phyloP scores from a whole-genome alignment of 495 filamentous ascomycete genomes.

The Penicillium canescens region DNA sequence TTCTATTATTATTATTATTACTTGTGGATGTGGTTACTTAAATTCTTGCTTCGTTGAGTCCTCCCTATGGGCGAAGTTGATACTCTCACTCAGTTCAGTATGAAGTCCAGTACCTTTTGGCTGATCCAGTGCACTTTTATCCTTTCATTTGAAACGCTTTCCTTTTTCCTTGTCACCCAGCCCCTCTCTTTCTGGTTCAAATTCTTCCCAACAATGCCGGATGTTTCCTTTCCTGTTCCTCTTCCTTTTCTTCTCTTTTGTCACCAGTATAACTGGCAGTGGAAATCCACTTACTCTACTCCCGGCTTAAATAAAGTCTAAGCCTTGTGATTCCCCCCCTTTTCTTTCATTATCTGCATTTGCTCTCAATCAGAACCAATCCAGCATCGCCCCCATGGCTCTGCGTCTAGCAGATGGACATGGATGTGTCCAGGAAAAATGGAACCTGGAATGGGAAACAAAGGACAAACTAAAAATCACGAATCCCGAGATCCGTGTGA shows the following conservation, averaged over 20 bases:
- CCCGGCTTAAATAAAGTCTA: too few relatives aligned
- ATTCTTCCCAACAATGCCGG: constrained; percentile 13
- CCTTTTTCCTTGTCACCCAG: not conserved
- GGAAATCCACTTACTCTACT: constrained; percentile 4
- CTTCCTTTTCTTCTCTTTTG: constrained; percentile 3
- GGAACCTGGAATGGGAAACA: not conserved
- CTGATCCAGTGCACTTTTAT: constrained; percentile 9
- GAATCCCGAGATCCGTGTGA: not conserved
- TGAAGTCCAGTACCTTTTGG: constrained; percentile 9
- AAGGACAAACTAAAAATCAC: not conserved
- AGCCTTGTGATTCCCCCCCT: not conserved
- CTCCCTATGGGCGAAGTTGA: constrained; percentile 6
- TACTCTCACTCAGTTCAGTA: constrained; percentile 7
- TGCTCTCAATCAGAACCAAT: too few relatives aligned
- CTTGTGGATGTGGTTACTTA: constrained; percentile 36
- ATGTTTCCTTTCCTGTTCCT: constrained; percentile 10
- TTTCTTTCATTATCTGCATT: not conserved
- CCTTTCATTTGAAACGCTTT: constrained; percentile 6
- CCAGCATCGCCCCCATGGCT: too few relatives aligned
- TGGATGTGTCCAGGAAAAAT: not conserved
- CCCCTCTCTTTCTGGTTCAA: constrained; percentile 16
- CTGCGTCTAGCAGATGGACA: too few relatives aligned
- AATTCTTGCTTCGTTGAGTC: constrained; percentile 21
- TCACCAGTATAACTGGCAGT: constrained; percentile 4
- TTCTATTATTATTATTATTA: constrained; percentile 37